phyloP scores from a whole-genome alignment of 148 eudicot species.

The Diospyros lotus region DNA sequence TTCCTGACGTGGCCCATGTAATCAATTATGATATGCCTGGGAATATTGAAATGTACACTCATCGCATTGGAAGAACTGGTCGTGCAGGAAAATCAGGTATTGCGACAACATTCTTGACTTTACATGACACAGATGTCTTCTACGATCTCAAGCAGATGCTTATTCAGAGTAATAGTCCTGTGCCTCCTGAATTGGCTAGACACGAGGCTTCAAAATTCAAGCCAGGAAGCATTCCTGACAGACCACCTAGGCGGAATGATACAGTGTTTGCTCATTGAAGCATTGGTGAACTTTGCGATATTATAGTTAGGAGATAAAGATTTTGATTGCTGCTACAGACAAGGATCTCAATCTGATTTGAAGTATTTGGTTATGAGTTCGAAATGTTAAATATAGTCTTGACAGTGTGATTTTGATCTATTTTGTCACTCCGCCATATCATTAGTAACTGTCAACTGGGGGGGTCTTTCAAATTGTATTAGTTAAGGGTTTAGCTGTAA shows the following conservation, averaged over 20 bases:
- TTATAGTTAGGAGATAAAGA: not conserved
- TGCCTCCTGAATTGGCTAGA: constrained; percentile 80
- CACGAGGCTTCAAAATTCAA: constrained; percentile 61
- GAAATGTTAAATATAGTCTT: not conserved
- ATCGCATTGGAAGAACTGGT: constrained; percentile 46
- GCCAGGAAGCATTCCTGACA: constrained; percentile 32
- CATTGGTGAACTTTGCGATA: not conserved
- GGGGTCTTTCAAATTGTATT: not conserved
- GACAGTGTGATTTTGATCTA: not conserved
- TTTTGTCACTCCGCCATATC: not conserved
- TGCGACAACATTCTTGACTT: constrained; percentile 76
- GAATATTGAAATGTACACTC: constrained; percentile 58
- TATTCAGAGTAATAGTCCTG: constrained; percentile 66
- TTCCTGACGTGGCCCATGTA: constrained; percentile 44
- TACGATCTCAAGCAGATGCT: constrained; percentile 83
- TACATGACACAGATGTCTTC: constrained; percentile 68
- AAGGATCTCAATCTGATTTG: constrained; percentile 2
- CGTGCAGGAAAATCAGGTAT: constrained; percentile 54
- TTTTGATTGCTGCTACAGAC: not conserved
- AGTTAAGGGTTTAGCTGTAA: not conserved
- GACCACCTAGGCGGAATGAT: constrained; percentile 34
- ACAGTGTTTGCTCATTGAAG: constrained; percentile 18
- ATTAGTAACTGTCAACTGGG: not conserved
- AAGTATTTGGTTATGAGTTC: not conserved
- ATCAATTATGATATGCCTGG: constrained; percentile 58